Base-by-base conservation (phyloP, 441 rosid genomes). In the Eutrema salsugineum region DNA sequence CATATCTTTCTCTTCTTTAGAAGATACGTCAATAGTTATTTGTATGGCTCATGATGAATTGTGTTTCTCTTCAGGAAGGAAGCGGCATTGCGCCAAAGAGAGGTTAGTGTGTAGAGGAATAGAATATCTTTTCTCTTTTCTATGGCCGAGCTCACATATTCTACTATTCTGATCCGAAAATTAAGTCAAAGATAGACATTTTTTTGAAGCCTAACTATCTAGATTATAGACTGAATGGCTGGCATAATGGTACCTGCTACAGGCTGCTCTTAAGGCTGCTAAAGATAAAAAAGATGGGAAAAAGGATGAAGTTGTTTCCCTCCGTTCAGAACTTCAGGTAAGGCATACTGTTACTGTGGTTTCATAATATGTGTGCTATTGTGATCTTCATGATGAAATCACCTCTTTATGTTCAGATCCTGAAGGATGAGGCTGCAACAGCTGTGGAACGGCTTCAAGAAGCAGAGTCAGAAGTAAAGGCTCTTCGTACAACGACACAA, bases 1-100 rank as follows among this genome's bases (percentile, higher is more conserved):
- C 28, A 46, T 39, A 20, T 63, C 9, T 28, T 48, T 61, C 15
- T 43, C 56, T 72, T 40, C 28, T 66, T 19, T 16, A 48, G 11
- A 36, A 50, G 15, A 71, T 4, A 69, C 1, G 38, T 28, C 51
- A 19, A 63, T 65, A 30, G 36, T 15, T 60, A 6, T 42, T 17
- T 16, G 22, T 42, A 27, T 16, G 32, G 73, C 30, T 72, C 8
- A 38, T 60, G 68, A 39, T 53, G 3, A 46, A 17, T 33, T 66
- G 15, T 60, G 40, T 6, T 28, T 20, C 44, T 8, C 12, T 64
- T 44, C 77, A 77, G 99, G 88, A 95, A 90, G 80, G 99, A 93
- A 84, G 99, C 93, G 44, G 94, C 95, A 39, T 78, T 95, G 83
- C 95, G 89, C 43, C 96, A 91, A 76, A 85, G 98, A 83, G 98